phyloP scores from a whole-genome alignment of 2,329 filamentous ascomycete genomes.

The Aspergillus persii region DNA sequence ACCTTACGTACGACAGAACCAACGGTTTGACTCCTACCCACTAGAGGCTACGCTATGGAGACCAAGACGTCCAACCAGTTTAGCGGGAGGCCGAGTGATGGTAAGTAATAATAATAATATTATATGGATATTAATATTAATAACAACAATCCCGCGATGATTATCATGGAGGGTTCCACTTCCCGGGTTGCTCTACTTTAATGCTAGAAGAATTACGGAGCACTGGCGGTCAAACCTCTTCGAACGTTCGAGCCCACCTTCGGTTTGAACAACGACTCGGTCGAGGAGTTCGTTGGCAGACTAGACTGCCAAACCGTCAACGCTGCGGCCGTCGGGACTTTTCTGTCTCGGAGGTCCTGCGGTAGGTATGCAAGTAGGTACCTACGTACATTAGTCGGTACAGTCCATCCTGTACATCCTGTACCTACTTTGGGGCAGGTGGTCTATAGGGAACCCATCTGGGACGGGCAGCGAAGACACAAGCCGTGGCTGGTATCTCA shows the following conservation, averaged over 20 bases:
- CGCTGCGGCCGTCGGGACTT: not conserved
- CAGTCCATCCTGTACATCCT: too few relatives aligned
- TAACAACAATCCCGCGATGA: conserved; percentile 8
- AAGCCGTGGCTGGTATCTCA: not conserved
- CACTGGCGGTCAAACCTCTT: conserved; percentile 18
- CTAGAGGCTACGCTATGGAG: not conserved
- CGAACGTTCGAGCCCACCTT: conserved; percentile 21
- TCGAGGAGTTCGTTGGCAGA: conserved; percentile 9
- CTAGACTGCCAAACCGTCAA: not conserved
- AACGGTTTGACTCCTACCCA: not conserved
- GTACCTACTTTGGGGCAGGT: too few relatives aligned
- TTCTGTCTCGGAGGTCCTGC: not conserved
- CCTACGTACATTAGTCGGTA: too few relatives aligned
- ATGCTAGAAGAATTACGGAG: conserved; percentile 11
- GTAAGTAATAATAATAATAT: not conserved
- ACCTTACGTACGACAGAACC: not conserved
- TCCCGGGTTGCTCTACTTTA: conserved; percentile 15
- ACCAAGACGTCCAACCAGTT: not conserved
- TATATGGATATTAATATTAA: conserved; percentile 2
- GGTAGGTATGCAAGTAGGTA: too few relatives aligned
- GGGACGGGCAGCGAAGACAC: too few relatives aligned
- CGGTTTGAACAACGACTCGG: conserved; percentile 11
- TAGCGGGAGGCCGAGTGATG: not conserved
- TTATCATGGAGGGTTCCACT: conserved; percentile 21
- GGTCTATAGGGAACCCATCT: too few relatives aligned